Conservation (phyloP, 2,329 filamentous ascomycete genomes). For the Triangularia setosa region DNA sequence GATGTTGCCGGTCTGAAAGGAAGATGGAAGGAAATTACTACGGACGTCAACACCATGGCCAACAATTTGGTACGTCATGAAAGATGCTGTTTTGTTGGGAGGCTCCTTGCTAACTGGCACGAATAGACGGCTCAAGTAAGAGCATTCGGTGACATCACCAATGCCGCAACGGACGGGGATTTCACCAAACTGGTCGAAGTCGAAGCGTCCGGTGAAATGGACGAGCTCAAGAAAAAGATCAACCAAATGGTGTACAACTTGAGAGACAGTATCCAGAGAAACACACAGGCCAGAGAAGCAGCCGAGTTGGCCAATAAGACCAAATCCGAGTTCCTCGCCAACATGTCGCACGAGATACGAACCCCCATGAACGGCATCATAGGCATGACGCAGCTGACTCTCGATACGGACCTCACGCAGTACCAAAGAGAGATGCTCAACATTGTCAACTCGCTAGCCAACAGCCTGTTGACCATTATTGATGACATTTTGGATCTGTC, state of each 20-base stretch:
- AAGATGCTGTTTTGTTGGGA: background rate
- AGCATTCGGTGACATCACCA: slow-evolving; percentile 98
- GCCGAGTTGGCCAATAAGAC: slow-evolving; percentile 97
- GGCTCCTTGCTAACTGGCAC: slow-evolving; percentile 32
- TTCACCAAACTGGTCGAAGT: slow-evolving; percentile 97
- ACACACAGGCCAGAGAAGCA: slow-evolving; percentile 90
- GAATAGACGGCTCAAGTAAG: slow-evolving; percentile 89
- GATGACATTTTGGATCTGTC: slow-evolving; percentile 74
- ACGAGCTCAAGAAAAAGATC: slow-evolving; percentile 97
- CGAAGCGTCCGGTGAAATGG: slow-evolving; percentile 97
- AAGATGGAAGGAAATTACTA: slow-evolving; percentile 97
- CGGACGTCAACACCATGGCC: slow-evolving; percentile 92
- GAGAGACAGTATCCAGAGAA: slow-evolving; percentile 92
- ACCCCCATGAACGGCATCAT: slow-evolving; percentile 98
- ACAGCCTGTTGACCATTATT: slow-evolving; percentile 94
- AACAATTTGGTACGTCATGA: slow-evolving; percentile 52
- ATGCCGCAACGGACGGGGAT: slow-evolving; percentile 92
- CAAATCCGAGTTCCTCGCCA: slow-evolving; percentile 96
- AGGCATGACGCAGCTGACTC: slow-evolving; percentile 92
- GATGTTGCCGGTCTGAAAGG: slow-evolving; percentile 90
- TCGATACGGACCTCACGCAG: slow-evolving; percentile 90
- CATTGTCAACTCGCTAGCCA: slow-evolving; percentile 93
- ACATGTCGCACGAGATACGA: slow-evolving; percentile 98
- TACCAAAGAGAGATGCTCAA: slow-evolving; percentile 98
- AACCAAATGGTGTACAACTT: slow-evolving; percentile 98